phyloP scores from a whole-genome alignment of 306 rosid genomes.

The Pyrus communis region DNA sequence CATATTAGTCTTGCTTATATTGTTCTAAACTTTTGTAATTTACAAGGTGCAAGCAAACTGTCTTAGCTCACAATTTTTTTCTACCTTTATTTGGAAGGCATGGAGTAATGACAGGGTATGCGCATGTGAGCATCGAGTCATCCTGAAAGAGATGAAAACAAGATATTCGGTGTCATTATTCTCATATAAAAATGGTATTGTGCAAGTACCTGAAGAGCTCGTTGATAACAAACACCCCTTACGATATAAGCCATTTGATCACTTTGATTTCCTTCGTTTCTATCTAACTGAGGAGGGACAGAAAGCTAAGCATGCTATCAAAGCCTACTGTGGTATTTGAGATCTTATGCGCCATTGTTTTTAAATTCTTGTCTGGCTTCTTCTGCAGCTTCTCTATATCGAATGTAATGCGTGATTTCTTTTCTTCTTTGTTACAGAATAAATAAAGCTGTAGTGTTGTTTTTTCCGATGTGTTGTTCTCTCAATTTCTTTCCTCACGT shows the following conservation, averaged over 20 bases:
- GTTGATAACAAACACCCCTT: conserved; percentile 28
- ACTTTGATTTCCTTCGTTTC: conserved; percentile 19
- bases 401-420: no score
- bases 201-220: conserved; percentile 27
- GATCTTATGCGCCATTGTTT: no score
- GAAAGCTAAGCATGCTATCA: conserved; percentile 17
- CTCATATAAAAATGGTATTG: not conserved
- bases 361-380: no score
- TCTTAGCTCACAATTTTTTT: no score
- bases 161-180: conserved; percentile 13
- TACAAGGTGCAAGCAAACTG: no score
- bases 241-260: conserved; percentile 24
- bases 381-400: no score
- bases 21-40: no score
- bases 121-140: conserved; percentile 18
- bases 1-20: no score
- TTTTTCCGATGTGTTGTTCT: no score
- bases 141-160: not conserved
- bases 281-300: not conserved
- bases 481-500: no score
- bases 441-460: no score
- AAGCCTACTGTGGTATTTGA: conserved; percentile 26
- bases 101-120: conserved; percentile 27
- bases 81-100: conserved; percentile 4
- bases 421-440: no score